phyloP scores from a whole-genome alignment of 768 basidiomycete species.

The Coprinellus micaceus region DNA sequence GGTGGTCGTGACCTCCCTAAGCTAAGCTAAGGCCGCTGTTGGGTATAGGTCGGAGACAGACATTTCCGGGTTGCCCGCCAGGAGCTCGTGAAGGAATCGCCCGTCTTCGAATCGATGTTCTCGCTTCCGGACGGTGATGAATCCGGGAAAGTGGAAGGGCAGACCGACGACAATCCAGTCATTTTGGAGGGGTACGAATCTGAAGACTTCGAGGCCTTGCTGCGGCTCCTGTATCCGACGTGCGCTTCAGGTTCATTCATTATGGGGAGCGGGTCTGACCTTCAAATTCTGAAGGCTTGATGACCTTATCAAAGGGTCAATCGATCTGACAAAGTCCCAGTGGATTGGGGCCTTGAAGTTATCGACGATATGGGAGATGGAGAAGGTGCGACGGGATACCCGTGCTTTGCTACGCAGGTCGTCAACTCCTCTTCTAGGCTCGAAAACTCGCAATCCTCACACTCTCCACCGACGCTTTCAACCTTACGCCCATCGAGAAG shows the following conservation, averaged over 20 bases:
- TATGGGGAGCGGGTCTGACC: no score
- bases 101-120: constrained; percentile 2
- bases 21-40: no score
- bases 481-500: neutral
- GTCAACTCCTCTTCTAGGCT: neutral
- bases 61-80: neutral
- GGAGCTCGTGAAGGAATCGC: neutral
- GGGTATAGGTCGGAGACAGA: constrained; percentile 2
- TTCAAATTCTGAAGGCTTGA: no score
- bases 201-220: neutral
- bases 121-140: neutral
- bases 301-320: no score
- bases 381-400: neutral
- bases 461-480: neutral
- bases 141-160: neutral
- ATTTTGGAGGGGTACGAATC: neutral
- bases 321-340: neutral
- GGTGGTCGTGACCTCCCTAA: no score
- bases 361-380: neutral
- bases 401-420: neutral
- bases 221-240: no score
- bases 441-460: neutral
- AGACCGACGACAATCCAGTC: neutral
- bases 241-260: no score
- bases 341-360: neutral